phyloP scores from a whole-genome alignment of 1,284 basidiomycete genomes.

The Cutaneotrichosporon sp. region DNA sequence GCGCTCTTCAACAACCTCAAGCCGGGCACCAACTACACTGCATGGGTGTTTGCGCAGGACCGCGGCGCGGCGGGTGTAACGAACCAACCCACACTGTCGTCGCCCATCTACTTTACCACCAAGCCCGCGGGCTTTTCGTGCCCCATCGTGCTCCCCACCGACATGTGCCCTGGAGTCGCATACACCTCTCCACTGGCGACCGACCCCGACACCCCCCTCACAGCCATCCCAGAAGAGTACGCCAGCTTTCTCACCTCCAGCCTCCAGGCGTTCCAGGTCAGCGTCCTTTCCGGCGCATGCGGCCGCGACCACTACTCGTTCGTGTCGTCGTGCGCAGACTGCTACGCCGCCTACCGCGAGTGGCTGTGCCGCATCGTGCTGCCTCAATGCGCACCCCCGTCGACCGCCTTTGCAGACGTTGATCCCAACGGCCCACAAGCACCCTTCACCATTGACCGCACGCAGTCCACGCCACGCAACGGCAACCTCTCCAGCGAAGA shows the following conservation, averaged over 20 bases:
- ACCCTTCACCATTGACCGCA: slow-evolving; percentile 47
- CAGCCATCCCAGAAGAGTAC: slow-evolving; percentile 55
- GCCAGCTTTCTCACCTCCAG: slow-evolving; percentile 55
- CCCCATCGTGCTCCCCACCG: slow-evolving; percentile 63
- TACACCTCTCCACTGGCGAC: slow-evolving; percentile 62
- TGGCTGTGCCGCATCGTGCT: slow-evolving; percentile 73
- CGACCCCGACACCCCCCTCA: slow-evolving; percentile 32
- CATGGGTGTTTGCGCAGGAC: slow-evolving; percentile 30
- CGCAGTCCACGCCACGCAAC: slow-evolving; percentile 47
- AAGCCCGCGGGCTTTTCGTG: slow-evolving; percentile 57
- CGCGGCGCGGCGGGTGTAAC: background rate
- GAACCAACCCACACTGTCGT: slow-evolving; percentile 20
- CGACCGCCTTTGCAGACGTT: slow-evolving; percentile 38
- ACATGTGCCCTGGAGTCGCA: slow-evolving; percentile 65
- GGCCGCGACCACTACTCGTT: slow-evolving; percentile 76
- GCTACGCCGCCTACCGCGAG: slow-evolving; percentile 64
- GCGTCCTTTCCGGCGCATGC: slow-evolving; percentile 63
- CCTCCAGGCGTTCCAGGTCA: slow-evolving; percentile 66
- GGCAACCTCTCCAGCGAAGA: slow-evolving; percentile 7
- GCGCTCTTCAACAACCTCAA: slow-evolving; percentile 29
- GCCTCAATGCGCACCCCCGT: slow-evolving; percentile 57
- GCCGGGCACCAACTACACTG: slow-evolving; percentile 41
- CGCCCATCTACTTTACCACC: slow-evolving; percentile 41
- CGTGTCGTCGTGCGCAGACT: slow-evolving; percentile 68
- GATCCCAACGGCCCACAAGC: slow-evolving; percentile 31